Percentiles rank a stretch among this genome's conserved stretches.
Evolutionary conservation across 2,329 filamentous ascomycete species (phyloP).

Genomic region (Xylariaceae sp.): DNA sequence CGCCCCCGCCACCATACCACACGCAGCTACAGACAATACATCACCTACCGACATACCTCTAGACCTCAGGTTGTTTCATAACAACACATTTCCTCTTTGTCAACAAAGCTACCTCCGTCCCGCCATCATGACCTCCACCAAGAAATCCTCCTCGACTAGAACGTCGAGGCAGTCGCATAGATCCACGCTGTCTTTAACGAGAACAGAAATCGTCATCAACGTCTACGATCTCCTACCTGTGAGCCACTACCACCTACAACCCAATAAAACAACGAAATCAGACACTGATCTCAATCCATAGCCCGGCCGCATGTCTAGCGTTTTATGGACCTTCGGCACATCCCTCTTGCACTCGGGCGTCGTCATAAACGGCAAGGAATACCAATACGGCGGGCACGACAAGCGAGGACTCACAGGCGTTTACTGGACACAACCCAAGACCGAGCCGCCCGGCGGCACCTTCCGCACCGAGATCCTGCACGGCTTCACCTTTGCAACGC

Average conservation of each 20-base stretch:
- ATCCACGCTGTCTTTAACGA: conserved; percentile 66
- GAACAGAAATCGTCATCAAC: conserved; percentile 72
- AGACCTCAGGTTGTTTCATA: too few species aligned
- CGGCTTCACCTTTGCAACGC: conserved; percentile 70
- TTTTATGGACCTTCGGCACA: conserved; percentile 75
- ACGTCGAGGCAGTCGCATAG: conserved; percentile 48
- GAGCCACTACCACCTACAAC: conserved; percentile 26
- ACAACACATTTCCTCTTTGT: not conserved
- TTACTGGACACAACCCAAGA: conserved; percentile 74
- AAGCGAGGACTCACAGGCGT: conserved; percentile 70
- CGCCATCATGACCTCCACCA: conserved; percentile 43
- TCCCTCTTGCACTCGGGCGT: conserved; percentile 81
- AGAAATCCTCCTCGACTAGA: conserved; percentile 39
- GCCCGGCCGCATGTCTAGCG: conserved; percentile 70
- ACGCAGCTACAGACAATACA: too few species aligned
- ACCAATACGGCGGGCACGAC: conserved; percentile 82
- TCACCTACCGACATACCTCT: too few species aligned
- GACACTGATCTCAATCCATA: conserved; percentile 31
- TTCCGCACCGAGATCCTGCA: conserved; percentile 75
- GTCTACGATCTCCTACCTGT: conserved; percentile 76
- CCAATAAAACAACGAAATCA: not conserved
- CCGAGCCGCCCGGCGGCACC: conserved; percentile 72
- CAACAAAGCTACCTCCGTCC: conserved; percentile 20
- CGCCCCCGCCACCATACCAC: too few species aligned
- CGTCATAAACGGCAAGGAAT: conserved; percentile 76